A percentile compares a stretch with the other conserved stretches of the same genome.
Conservation (phyloP, 2,329 filamentous ascomycete species). For the Metarhizium rileyi region DNA sequence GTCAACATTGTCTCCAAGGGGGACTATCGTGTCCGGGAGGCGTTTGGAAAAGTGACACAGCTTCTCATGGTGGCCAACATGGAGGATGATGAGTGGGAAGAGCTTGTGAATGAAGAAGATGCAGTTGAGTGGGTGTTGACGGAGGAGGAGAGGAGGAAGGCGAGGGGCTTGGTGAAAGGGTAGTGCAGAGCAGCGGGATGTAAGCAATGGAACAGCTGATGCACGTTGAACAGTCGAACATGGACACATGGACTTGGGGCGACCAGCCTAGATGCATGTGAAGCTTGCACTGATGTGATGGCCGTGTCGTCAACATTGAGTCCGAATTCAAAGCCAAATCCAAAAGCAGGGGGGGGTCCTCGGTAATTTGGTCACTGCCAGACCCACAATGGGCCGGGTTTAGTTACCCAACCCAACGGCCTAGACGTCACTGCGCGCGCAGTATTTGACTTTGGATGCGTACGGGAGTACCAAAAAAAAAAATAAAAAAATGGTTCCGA, state of each 20-base stretch:
- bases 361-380: too few species aligned
- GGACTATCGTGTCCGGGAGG: slow-evolving; percentile 68
- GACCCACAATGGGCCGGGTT: too few species aligned
- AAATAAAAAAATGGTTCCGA: neutral
- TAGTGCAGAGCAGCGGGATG: neutral
- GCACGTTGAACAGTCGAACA: too few species aligned
- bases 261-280: too few species aligned
- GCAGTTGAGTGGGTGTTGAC: slow-evolving; percentile 64
- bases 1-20: slow-evolving; percentile 57
- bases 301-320: too few species aligned
- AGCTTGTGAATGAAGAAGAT: slow-evolving; percentile 45
- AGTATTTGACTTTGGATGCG: too few species aligned
- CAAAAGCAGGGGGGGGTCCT: too few species aligned
- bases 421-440: neutral
- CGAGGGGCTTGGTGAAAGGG: slow-evolving; percentile 52
- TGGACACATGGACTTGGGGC: neutral
- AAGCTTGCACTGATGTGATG: too few species aligned
- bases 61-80: slow-evolving; percentile 83
- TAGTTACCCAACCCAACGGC: too few species aligned
- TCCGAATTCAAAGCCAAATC: too few species aligned
- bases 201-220: too few species aligned
- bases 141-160: slow-evolving; percentile 63
- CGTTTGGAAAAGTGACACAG: slow-evolving; percentile 67
- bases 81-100: slow-evolving; percentile 94
- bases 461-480: neutral